Percentiles rank a stretch among this genome's conserved stretches.
Conservation (phyloP, 345 rosid species). For the Syzygium oleosum region DNA sequence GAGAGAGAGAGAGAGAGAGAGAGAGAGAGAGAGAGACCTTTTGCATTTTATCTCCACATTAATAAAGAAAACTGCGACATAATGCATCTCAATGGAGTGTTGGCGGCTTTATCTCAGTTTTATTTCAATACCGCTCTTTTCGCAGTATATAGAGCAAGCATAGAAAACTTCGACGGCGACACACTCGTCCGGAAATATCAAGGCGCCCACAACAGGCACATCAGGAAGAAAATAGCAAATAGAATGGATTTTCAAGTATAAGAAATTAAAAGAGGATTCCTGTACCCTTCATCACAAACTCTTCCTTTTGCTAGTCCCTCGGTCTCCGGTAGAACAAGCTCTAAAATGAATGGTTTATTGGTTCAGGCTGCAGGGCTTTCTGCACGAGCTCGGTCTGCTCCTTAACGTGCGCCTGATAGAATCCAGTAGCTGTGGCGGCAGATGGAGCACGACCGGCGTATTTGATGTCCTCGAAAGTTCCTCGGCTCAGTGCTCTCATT, state of each 20-base stretch:
- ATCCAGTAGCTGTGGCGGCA: constrained; percentile 10
- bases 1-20: too few species aligned
- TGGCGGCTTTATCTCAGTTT: background rate
- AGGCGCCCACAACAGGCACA: background rate
- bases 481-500: constrained; percentile 3
- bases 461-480: constrained; percentile 9
- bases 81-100: background rate
- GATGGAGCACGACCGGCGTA: constrained; percentile 11
- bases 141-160: background rate
- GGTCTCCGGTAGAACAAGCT: background rate
- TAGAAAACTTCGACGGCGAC: background rate
- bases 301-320: constrained; percentile 6
- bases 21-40: background rate
- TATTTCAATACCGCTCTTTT: background rate
- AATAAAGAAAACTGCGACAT: background rate
- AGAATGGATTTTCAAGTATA: background rate
- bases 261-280: constrained; percentile 20
- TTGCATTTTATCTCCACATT: background rate
- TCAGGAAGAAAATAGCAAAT: background rate
- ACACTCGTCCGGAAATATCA: background rate
- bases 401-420: constrained; percentile 7
- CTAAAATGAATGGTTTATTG: background rate
- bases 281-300: constrained; percentile 11
- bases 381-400: constrained; percentile 12
- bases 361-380: constrained; percentile 7